Evolutionary conservation across 768 basidiomycete species (phyloP).

Genomic region (Russula lepida): DNA sequence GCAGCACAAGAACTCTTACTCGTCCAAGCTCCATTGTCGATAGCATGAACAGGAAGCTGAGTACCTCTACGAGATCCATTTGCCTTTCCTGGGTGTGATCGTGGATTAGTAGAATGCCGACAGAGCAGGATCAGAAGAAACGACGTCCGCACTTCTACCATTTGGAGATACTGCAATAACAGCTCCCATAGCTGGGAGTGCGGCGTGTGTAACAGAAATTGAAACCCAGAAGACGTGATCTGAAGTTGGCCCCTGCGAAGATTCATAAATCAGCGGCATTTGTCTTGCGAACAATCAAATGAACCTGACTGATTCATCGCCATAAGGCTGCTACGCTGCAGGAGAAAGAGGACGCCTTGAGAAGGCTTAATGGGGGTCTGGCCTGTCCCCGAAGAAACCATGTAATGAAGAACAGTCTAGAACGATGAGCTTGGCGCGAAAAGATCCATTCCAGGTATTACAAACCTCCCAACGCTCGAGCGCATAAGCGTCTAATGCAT

Average conservation of each 20-base stretch:
- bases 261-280: conserved; percentile 1
- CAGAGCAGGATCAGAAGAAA: conserved; percentile 1
- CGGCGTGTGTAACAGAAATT: conserved; percentile 90
- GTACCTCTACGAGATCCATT: conserved; percentile 89
- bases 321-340: conserved; percentile 86
- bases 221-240: conserved; percentile 93
- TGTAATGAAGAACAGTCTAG: conserved; percentile 93
- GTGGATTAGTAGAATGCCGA: not conserved
- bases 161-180: conserved; percentile 79
- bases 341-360: conserved; percentile 72
- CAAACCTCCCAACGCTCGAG: conserved; percentile 86
- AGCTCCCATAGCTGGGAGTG: conserved; percentile 95
- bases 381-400: conserved; percentile 90
- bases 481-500: conserved; percentile 70
- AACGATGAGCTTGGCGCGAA: not conserved
- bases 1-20: conserved; percentile 37
- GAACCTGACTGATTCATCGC: conserved; percentile 49
- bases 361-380: conserved; percentile 69
- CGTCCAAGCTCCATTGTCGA: conserved; percentile 92
- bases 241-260: conserved; percentile 49
- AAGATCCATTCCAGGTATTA: not conserved
- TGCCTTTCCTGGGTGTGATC: conserved; percentile 54
- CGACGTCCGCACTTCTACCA: conserved; percentile 57
- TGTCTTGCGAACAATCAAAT: conserved; percentile 5
- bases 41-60: conserved; percentile 94